Evolutionary conservation across 306 rosid genomes (phyloP).

Genomic region (Vigna radiata): DNA sequence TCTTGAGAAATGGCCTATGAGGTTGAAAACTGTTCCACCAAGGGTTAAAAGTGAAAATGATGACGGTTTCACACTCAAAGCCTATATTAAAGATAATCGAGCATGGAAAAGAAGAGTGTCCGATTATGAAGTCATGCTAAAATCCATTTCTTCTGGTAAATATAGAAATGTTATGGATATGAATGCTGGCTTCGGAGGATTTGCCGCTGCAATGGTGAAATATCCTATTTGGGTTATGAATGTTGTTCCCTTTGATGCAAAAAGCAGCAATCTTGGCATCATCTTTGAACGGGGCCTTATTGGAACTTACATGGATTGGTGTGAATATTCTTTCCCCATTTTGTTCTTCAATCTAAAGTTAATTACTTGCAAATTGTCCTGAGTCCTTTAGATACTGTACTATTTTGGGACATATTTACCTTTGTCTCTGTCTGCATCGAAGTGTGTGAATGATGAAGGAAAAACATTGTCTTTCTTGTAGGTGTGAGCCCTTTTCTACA

Average conservation of each 20-base stretch:
- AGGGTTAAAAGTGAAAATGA: slow-evolving; percentile 48
- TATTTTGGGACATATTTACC: background rate
- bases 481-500: slow-evolving; percentile 74
- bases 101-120: slow-evolving; percentile 56
- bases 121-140: slow-evolving; percentile 44
- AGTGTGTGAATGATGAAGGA: background rate
- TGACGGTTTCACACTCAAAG: slow-evolving; percentile 31
- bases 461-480: slow-evolving; percentile 30
- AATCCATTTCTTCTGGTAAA: slow-evolving; percentile 53
- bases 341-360: background rate
- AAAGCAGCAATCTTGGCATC: slow-evolving; percentile 49
- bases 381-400: background rate
- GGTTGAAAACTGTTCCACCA: slow-evolving; percentile 51
- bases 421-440: background rate
- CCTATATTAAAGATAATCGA: slow-evolving; percentile 46
- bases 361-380: background rate
- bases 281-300: slow-evolving; percentile 61
- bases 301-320: slow-evolving; percentile 74
- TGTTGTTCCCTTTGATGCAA: slow-evolving; percentile 61
- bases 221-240: slow-evolving; percentile 64
- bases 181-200: slow-evolving; percentile 65
- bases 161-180: slow-evolving; percentile 69
- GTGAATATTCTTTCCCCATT: slow-evolving; percentile 5
- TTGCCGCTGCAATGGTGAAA: slow-evolving; percentile 63
- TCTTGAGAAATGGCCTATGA: slow-evolving; percentile 59